Evolutionary conservation across 805 yeast genomes (phyloP).

Genomic region (Ogataea polymorpha): DNA sequence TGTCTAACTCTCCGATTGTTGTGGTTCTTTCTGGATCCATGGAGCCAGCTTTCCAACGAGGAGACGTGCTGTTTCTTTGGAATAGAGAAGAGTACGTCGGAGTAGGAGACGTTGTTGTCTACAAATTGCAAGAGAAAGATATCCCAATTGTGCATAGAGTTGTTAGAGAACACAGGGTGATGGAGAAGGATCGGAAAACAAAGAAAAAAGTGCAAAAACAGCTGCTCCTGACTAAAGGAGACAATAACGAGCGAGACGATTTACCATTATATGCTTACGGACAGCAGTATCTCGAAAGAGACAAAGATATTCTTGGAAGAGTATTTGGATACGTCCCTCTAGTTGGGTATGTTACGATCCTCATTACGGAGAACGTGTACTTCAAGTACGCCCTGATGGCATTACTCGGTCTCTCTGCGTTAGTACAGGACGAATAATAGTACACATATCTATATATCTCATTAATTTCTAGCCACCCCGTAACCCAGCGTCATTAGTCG

Average conservation of each 20-base stretch:
- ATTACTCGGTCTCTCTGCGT: conserved; percentile 64
- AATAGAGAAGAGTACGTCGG: conserved; percentile 64
- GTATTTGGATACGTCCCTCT: conserved; percentile 91
- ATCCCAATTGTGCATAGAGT: conserved; percentile 98
- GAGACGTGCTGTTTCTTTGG: conserved; percentile 90
- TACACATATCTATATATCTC: not conserved
- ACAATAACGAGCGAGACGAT: conserved; percentile 91
- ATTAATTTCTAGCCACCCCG: conserved; percentile 18
- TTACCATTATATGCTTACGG: conserved; percentile 75
- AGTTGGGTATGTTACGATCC: conserved; percentile 86
- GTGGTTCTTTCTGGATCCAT: conserved; percentile 97
- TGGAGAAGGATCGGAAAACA: conserved; percentile 16
- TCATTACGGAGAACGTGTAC: conserved; percentile 83
- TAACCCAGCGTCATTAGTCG: conserved; percentile 26
- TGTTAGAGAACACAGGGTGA: conserved; percentile 70
- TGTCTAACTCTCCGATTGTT: conserved; percentile 90
- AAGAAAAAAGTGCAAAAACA: conserved; percentile 13
- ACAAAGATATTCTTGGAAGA: conserved; percentile 78
- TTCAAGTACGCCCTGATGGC: conserved; percentile 79
- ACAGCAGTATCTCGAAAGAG: conserved; percentile 73
- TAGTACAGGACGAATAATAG: conserved; percentile 52
- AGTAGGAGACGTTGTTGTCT: conserved; percentile 94
- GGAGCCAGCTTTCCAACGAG: conserved; percentile 99
- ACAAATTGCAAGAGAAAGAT: conserved; percentile 70
- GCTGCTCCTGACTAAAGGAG: conserved; percentile 84